Conservation (phyloP, 371 early-diverging fungal species). For the Mucor circinelloides region DNA sequence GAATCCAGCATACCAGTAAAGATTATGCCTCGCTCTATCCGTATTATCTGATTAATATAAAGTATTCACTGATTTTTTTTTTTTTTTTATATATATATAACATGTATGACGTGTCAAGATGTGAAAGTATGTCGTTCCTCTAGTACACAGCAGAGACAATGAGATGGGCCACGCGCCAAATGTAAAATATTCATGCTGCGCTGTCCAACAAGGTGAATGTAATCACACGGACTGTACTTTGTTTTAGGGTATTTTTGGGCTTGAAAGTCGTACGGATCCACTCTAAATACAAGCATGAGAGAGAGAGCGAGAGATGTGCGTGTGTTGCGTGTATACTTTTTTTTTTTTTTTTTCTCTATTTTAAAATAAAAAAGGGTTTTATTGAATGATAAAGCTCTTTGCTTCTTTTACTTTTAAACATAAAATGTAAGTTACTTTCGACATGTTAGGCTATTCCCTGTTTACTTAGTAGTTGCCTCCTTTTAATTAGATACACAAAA, state of each 20-base stretch:
- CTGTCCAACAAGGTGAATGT: background rate
- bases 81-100: no score
- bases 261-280: background rate
- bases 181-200: background rate
- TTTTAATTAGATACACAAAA: constrained; percentile 1
- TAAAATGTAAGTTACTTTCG: background rate
- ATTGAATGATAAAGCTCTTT: constrained; percentile 9
- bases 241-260: background rate
- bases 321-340: background rate
- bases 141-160: background rate
- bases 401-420: constrained; percentile 9
- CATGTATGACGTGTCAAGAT: no score
- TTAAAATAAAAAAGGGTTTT: constrained; percentile 4
- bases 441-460: no score
- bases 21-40: no score
- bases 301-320: background rate
- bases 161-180: background rate
- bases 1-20: no score
- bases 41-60: no score
- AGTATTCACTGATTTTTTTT: no score
- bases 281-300: no score
- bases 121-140: no score
- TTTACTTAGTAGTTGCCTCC: no score
- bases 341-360: background rate
- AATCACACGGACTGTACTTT: background rate